Percentiles rank a stretch among this genome's conserved stretches.
Conservation (phyloP, 164 flowering plant genomes). For the Vitis cinerea region DNA sequence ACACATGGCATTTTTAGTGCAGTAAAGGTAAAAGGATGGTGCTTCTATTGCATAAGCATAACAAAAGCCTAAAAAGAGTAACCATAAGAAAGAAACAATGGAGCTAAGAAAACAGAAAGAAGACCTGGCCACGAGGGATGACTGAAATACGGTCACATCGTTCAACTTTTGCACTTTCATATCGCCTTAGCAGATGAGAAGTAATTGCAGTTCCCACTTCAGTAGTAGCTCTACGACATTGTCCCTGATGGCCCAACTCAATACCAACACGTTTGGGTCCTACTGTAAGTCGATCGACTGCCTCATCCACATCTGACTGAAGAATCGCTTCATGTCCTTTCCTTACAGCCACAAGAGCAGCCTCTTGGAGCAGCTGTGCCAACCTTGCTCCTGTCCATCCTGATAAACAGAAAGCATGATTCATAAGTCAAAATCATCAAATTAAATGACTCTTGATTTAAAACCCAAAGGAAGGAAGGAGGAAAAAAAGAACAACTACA, state of each 20-base stretch:
- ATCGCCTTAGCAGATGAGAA: slow-evolving; percentile 76
- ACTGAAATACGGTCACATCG: slow-evolving; percentile 83
- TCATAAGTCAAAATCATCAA: too few species aligned
- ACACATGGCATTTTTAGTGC: neutral
- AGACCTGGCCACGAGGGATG: slow-evolving; percentile 87
- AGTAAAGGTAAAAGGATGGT: neutral
- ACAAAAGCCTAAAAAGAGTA: neutral
- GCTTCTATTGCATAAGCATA: neutral
- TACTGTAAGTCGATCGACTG: slow-evolving; percentile 90
- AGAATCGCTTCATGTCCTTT: slow-evolving; percentile 72
- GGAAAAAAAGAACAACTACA: too few species aligned
- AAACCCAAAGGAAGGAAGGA: too few species aligned
- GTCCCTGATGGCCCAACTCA: slow-evolving; percentile 86
- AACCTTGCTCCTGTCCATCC: slow-evolving; percentile 96
- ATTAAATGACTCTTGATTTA: too few species aligned
- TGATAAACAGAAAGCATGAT: slow-evolving; percentile 18
- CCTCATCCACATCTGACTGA: slow-evolving; percentile 85
- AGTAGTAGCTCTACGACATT: slow-evolving; percentile 86
- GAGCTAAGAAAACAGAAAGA: slow-evolving; percentile 7
- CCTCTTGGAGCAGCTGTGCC: slow-evolving; percentile 95
- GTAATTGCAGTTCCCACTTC: slow-evolving; percentile 88
- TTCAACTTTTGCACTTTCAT: slow-evolving; percentile 81
- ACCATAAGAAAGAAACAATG: neutral
- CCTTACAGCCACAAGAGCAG: slow-evolving; percentile 94
- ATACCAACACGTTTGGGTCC: slow-evolving; percentile 87